These are phyloP conservation scores for Mortierella sp. DNA, from an alignment of 371 early-diverging fungal genomes.

Conservation along the genomic window DNA sequence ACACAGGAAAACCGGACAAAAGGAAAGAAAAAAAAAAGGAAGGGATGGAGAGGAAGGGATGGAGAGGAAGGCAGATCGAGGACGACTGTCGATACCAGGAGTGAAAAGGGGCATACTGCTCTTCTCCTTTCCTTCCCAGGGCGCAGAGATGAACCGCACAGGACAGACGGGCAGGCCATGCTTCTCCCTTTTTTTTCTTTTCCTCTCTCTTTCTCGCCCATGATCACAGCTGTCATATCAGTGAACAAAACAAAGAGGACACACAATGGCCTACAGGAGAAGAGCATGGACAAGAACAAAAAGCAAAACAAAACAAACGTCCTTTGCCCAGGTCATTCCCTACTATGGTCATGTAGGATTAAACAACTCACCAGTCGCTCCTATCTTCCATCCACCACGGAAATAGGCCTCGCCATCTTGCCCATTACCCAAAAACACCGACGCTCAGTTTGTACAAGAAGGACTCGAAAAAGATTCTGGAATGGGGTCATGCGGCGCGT, in stretches of 20 bases:
- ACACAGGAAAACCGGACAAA: background rate
- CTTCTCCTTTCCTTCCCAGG: background rate
- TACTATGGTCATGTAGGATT: background rate
- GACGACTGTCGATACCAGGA: background rate
- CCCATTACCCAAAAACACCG: conserved; percentile 65
- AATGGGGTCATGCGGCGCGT: conserved; percentile 70
- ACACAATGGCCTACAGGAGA: too few relatives aligned
- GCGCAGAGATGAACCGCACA: background rate
- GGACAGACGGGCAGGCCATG: background rate
- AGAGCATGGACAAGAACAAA: background rate
- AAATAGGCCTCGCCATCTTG: conserved; percentile 43
- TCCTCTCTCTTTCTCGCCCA: background rate
- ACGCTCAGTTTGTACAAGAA: conserved; percentile 62
- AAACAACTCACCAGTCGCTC: background rate
- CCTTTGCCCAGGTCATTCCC: background rate
- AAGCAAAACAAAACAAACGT: background rate
- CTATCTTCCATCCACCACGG: background rate
- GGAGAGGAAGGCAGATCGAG: background rate
- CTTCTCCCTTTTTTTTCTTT: background rate
- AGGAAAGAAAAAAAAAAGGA: background rate
- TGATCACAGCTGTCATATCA: background rate
- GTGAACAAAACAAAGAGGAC: background rate
- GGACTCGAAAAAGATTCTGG: conserved; percentile 55
- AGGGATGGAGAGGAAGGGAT: background rate
- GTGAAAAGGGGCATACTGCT: background rate